These are phyloP conservation scores for Nitzschia palea DNA, from an alignment of 108 stramenopile species.

Conservation along the genomic window DNA sequence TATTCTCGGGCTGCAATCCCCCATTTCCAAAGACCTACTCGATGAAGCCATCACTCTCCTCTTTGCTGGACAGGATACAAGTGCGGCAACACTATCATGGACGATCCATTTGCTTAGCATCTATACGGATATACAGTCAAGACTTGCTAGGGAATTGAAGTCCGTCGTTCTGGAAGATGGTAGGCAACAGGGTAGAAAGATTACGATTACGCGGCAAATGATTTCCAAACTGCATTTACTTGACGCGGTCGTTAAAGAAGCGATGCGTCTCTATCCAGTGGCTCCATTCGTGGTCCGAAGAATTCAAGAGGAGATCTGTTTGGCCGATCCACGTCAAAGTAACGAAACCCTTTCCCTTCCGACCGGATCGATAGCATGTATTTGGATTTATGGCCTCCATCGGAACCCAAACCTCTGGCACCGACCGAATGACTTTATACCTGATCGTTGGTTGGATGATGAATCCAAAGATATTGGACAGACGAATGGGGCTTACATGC, in stretches of 20 bases:
- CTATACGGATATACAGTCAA: slow-evolving; percentile 66
- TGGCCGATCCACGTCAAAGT: not conserved
- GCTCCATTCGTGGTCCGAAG: slow-evolving; percentile 90
- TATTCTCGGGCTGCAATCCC: not conserved
- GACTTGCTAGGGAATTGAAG: slow-evolving; percentile 58
- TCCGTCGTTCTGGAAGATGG: slow-evolving; percentile 26
- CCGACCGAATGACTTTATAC: slow-evolving; percentile 82
- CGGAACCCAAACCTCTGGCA: slow-evolving; percentile 82
- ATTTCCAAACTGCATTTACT: slow-evolving; percentile 66
- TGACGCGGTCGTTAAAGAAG: slow-evolving; percentile 88
- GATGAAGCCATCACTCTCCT: slow-evolving; percentile 91
- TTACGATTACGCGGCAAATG: slow-evolving; percentile 39
- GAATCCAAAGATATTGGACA: slow-evolving; percentile 53
- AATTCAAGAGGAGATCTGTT: slow-evolving; percentile 58
- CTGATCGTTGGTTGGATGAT: slow-evolving; percentile 79
- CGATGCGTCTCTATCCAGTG: slow-evolving; percentile 92
- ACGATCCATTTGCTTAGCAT: slow-evolving; percentile 86
- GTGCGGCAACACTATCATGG: slow-evolving; percentile 93
- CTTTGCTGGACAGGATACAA: slow-evolving; percentile 94
- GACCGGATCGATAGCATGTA: slow-evolving; percentile 71
- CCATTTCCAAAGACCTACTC: slow-evolving; percentile 48
- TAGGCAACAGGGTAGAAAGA: not conserved
- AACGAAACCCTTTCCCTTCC: slow-evolving; percentile 51
- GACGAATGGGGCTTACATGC: slow-evolving; percentile 84
- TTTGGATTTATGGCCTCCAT: slow-evolving; percentile 95